phyloP scores from a whole-genome alignment of 306 rosid genomes.

The Vigna reflexopilosa region DNA sequence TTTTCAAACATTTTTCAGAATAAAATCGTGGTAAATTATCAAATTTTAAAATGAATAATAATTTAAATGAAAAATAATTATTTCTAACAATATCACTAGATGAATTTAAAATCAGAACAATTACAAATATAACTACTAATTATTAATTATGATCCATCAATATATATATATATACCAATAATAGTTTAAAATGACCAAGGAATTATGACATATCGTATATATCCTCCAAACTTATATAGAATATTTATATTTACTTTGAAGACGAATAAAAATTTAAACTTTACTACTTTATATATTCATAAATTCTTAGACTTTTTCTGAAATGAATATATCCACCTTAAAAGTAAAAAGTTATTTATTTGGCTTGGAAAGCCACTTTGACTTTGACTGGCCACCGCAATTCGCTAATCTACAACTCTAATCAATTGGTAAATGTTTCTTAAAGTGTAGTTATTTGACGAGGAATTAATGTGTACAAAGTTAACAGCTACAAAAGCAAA shows the following conservation, averaged over 20 bases:
- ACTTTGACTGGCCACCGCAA: not conserved
- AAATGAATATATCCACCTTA: not conserved
- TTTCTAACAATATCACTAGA: too few relatives aligned
- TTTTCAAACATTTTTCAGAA: too few relatives aligned
- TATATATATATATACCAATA: too few relatives aligned
- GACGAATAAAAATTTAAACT: not conserved
- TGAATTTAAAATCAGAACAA: too few relatives aligned
- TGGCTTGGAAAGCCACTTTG: constrained; percentile 25
- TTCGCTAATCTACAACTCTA: not conserved
- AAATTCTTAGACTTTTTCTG: not conserved
- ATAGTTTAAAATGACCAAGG: too few relatives aligned
- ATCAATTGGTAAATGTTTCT: not conserved
- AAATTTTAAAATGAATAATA: too few relatives aligned
- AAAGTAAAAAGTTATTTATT: constrained; percentile 25
- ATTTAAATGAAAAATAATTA: too few relatives aligned
- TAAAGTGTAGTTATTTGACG: not conserved
- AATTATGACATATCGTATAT: too few relatives aligned
- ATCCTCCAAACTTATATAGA: not conserved
- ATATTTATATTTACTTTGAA: not conserved
- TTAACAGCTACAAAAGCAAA: not conserved
- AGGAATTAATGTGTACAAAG: not conserved
- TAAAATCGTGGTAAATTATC: too few relatives aligned
- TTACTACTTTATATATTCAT: not conserved
- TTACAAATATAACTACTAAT: too few relatives aligned
- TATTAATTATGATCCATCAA: too few relatives aligned